Base-by-base conservation (phyloP, 495 filamentous ascomycete genomes). In the Xylaria bambusicola region DNA sequence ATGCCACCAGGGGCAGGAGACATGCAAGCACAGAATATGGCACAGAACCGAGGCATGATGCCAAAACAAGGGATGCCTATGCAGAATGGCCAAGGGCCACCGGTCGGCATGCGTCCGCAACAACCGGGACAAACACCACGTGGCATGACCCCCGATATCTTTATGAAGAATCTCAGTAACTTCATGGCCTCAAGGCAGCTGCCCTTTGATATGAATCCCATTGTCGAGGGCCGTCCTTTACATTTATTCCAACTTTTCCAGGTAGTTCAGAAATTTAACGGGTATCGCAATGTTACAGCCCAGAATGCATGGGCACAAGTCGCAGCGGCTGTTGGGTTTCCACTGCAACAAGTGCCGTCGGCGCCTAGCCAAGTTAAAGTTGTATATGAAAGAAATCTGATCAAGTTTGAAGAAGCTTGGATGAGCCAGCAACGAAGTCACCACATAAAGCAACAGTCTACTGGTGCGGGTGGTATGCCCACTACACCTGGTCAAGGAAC, bases 201-300 rank as follows among this genome's bases (percentile, higher is more conserved):
- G 18, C 86, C 85, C 0, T 78, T 97, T 29, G 88, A 93, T 33
- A 73, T 73, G 3, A 86, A 85, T 58, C 92, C 92, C 0, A 71
- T 80, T 10, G 83, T 96, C 45, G 83, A 83, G 27, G 87, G 88
- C 44, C 86, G 90, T 24, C 80, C 78, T 0, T 77, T 97, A 38
- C 84, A 86, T 62, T 72, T 95, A 36, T 80, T 88, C 49, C 84
- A 86, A 46, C 80, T 98, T 7, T 97, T 91, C 75, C 82, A 83
- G 40, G 76, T 80, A 1, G 89, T 97, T 6, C 88, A 86, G 62
- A 81, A 88, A 67, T 68, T 66, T 23, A 88, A 88, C 17, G 94
- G 94, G 2, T 96, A 88, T 36, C 87, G 85, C 69, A 88, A 83
- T 61, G 80, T 96, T 6, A 85, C 83, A 0, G 76, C 76, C 21